Percentiles rank a stretch among this genome's conserved stretches.
These are phyloP conservation scores for Coemansia sp. DNA, from an alignment of 192 early-diverging fungal genomes.

Conservation along the genomic window DNA sequence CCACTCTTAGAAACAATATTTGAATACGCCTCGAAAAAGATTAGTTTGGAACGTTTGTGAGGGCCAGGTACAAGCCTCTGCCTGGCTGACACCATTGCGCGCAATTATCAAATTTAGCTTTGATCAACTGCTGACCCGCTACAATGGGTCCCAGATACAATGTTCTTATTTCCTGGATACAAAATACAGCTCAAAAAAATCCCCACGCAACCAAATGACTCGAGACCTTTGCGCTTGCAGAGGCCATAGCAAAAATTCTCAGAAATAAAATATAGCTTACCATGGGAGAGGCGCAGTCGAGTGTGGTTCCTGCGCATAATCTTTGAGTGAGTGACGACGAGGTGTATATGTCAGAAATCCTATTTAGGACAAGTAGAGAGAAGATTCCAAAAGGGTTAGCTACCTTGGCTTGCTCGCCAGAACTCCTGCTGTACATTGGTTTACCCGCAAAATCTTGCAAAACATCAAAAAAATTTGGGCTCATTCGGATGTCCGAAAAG, in stretches of 20 bases:
- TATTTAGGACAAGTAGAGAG: background rate
- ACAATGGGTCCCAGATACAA: background rate
- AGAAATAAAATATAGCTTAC: conserved; percentile 32
- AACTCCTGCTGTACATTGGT: too few species aligned
- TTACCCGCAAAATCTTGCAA: background rate
- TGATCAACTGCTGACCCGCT: background rate
- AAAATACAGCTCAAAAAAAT: conserved; percentile 14
- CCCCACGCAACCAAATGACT: background rate
- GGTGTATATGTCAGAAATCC: background rate
- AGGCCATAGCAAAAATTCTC: conserved; percentile 24
- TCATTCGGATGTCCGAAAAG: background rate
- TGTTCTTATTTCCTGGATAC: background rate
- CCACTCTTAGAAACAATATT: background rate
- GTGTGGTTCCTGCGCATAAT: background rate
- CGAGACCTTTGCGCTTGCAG: background rate
- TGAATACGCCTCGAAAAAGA: background rate
- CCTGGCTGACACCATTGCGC: background rate
- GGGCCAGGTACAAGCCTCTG: background rate
- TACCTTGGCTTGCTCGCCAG: too few species aligned
- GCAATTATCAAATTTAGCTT: background rate
- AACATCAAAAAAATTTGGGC: background rate
- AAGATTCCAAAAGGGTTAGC: too few species aligned
- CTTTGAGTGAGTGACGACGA: background rate
- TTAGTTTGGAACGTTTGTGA: background rate
- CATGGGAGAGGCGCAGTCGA: background rate